Base-by-base conservation (phyloP, 495 filamentous ascomycete species). In the Lineolata rhizophorae region DNA sequence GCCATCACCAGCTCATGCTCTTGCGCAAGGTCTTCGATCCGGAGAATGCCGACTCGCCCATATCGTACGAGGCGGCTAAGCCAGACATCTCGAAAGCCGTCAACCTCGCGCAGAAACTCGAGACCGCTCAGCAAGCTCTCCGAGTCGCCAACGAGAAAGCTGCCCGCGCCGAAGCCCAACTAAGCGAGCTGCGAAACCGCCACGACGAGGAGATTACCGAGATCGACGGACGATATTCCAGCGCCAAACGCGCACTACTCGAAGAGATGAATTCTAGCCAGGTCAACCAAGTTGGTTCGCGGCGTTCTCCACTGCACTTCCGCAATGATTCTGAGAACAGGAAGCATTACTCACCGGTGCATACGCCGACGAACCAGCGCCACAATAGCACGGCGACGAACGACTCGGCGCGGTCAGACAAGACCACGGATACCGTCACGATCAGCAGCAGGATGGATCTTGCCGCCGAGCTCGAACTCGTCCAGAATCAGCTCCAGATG, bases 401-500 rank as follows among this genome's bases (percentile, higher is more conserved):
- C 30, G 78, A 93, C 51, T 93, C 85, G 19, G 68, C 66, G 33
- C 70, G 79, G 19, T 93, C 84, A 10, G 87, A 97, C 44, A 64
- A 70, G 18, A 93, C 85, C 0, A 74, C 84, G 24, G 87, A 95
- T 50, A 84, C 81, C 27, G 63, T 84, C 29, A 72, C 77, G 38
- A 90, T 77, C 53, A 82, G 90, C 46, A 79, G 76, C 42, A 70
- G 75, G 11, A 82, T 91, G 73, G 87, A 97, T 45, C 56, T 92
- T 34, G 84, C 80, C 21, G 69, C 79, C 8, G 85, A 97, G 45
- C 57, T 94, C 5, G 87, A 97, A 45, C 70, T 90, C 51, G 60
- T 92, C 28, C 87, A 94, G 46, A 95, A 90, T 48, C 82, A 91
- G 50, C 66, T 97, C 28, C 85, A 97, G 44, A 67, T 95, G 56